These are phyloP conservation scores for Fusarium mangiferae DNA, from an alignment of 2,329 filamentous ascomycete genomes.

Conservation along the genomic window DNA sequence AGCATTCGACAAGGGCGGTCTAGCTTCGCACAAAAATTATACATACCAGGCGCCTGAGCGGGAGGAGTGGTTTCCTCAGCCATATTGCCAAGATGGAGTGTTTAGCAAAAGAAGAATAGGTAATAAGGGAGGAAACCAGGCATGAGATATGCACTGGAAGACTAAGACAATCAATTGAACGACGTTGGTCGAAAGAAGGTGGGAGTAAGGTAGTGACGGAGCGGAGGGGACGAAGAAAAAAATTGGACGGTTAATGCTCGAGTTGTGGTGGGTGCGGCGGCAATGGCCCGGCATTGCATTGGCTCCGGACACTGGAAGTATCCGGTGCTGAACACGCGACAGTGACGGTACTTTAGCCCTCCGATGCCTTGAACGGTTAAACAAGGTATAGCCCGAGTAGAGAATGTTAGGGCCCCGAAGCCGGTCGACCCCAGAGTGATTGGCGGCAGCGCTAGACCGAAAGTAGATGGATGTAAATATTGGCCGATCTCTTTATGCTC, in stretches of 20 bases:
- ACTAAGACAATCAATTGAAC: constrained; percentile 40
- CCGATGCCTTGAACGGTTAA: not conserved
- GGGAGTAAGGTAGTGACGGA: constrained; percentile 35
- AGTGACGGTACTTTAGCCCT: constrained; percentile 25
- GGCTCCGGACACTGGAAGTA: constrained; percentile 25
- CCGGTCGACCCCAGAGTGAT: constrained; percentile 25
- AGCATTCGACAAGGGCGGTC: constrained; percentile 33
- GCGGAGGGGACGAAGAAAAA: constrained; percentile 43
- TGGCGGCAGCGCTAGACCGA: constrained; percentile 38
- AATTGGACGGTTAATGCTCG: constrained; percentile 41
- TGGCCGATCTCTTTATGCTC: constrained; percentile 2
- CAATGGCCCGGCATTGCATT: constrained; percentile 43
- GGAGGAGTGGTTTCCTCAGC: constrained; percentile 47
- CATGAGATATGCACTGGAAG: constrained; percentile 44
- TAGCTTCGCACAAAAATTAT: constrained; percentile 26
- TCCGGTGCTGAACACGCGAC: constrained; percentile 22
- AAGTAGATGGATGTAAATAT: constrained; percentile 49
- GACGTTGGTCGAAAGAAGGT: constrained; percentile 37
- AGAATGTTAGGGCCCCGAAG: constrained; percentile 23
- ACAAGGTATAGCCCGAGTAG: constrained; percentile 31
- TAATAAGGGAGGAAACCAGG: constrained; percentile 35
- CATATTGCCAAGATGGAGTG: constrained; percentile 45
- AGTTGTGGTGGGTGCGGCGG: constrained; percentile 37
- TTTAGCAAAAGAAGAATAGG: constrained; percentile 25
- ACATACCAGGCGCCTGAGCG: constrained; percentile 43